phyloP scores from a whole-genome alignment of 1,139 yeast species.

The Debaryomyces subglobosus region DNA sequence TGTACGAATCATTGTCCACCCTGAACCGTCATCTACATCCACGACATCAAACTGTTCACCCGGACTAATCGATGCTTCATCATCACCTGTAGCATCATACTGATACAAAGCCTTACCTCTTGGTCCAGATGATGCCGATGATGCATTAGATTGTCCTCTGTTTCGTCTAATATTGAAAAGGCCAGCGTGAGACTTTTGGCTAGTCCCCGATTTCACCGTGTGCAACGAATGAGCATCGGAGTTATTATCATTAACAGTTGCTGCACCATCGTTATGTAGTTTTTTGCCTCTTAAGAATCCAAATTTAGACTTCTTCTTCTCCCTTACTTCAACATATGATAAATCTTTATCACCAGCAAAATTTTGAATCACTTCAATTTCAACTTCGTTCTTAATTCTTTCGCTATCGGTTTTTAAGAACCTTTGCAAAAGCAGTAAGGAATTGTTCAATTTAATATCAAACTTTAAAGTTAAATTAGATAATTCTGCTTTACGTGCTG shows the following conservation, averaged over 20 bases:
- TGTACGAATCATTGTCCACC: constrained; percentile 74
- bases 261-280: constrained; percentile 13
- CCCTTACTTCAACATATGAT: constrained; percentile 47
- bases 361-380: constrained; percentile 84
- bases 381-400: constrained; percentile 79
- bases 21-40: constrained; percentile 83
- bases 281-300: constrained; percentile 49
- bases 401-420: constrained; percentile 75
- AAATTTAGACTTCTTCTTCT: constrained; percentile 54
- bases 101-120: constrained; percentile 63
- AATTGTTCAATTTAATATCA: constrained; percentile 58
- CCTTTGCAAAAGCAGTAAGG: constrained; percentile 58
- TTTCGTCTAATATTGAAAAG: constrained; percentile 43
- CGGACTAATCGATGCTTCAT: constrained; percentile 64
- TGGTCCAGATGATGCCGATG: constrained; percentile 20
- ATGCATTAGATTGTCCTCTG: constrained; percentile 24
- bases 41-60: constrained; percentile 67
- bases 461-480: constrained; percentile 44
- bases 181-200: constrained; percentile 31
- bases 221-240: constrained; percentile 34
- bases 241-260: constrained; percentile 17
- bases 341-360: constrained; percentile 80
- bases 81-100: constrained; percentile 73
- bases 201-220: constrained; percentile 33
- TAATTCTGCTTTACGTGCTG: constrained; percentile 35